These are phyloP conservation scores for Picea abies DNA, from an alignment of 83 land plant genomes.

Conservation along the genomic window DNA sequence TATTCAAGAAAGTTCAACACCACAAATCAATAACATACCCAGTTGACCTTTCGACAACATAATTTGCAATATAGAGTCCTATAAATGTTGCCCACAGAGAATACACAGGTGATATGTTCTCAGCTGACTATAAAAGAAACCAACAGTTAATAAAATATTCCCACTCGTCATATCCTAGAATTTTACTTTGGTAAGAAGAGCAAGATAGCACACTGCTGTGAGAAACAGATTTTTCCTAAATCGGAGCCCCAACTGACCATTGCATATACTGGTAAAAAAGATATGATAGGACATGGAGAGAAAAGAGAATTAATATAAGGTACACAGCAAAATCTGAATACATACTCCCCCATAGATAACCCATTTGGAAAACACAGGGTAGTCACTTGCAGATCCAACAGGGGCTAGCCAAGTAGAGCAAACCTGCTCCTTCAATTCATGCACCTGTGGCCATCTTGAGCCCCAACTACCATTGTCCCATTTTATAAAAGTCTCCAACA, in stretches of 20 bases:
- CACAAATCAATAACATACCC: constrained; percentile 60
- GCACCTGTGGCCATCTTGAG: constrained; percentile 66
- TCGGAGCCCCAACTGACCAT: not conserved
- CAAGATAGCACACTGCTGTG: not conserved
- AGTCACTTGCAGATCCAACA: constrained; percentile 98
- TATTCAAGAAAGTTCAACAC: not conserved
- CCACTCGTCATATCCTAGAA: not conserved
- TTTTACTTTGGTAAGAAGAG: not conserved
- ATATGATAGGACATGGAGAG: no score
- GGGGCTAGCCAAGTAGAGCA: constrained; percentile 98
- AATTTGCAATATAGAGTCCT: constrained; percentile 94
- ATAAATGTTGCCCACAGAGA: constrained; percentile 99
- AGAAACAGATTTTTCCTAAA: not conserved
- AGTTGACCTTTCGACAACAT: constrained; percentile 93
- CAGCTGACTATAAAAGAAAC: constrained; percentile 64
- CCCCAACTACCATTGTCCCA: constrained; percentile 60
- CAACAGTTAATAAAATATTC: not conserved
- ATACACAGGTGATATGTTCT: constrained; percentile 91
- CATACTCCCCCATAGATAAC: constrained; percentile 93
- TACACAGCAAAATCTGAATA: not conserved
- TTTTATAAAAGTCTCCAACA: constrained; percentile 50
- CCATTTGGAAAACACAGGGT: constrained; percentile 98
- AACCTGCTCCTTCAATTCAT: constrained; percentile 87
- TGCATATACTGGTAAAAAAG: not conserved
- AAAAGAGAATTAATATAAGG: not conserved